A percentile compares a stretch with the other conserved stretches of the same genome.
These are phyloP conservation scores for Carnegiea gigantea DNA, from an alignment of 179 eudicot species.

Conservation along the genomic window DNA sequence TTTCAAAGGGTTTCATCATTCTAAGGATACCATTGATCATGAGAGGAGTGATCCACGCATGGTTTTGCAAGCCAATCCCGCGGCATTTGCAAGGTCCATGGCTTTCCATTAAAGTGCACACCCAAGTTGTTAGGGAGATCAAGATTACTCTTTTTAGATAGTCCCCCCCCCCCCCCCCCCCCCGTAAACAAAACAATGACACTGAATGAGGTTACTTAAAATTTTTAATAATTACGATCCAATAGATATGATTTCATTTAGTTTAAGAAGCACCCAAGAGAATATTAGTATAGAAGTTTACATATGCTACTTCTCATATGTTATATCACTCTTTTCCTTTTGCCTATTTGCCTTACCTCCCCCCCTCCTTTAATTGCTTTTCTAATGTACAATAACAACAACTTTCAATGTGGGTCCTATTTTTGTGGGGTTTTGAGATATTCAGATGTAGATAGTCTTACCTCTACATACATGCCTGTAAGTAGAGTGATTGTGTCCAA, in stretches of 20 bases:
- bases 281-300: background rate
- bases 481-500: too few relatives aligned
- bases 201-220: background rate
- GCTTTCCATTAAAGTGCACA: conserved; percentile 49
- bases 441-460: too few relatives aligned
- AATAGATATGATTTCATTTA: background rate
- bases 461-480: too few relatives aligned
- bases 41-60: conserved; percentile 3
- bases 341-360: too few relatives aligned
- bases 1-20: conserved; percentile 41
- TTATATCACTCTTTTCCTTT: too few relatives aligned
- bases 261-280: background rate
- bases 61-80: conserved; percentile 61
- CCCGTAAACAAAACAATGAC: background rate
- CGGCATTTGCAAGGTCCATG: conserved; percentile 61
- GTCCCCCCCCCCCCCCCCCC: too few relatives aligned
- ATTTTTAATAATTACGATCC: background rate
- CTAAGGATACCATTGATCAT: conserved; percentile 18
- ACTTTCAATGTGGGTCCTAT: background rate
- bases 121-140: conserved; percentile 1
- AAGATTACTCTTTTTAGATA: too few relatives aligned
- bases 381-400: too few relatives aligned
- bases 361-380: background rate
- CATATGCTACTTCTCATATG: background rate
- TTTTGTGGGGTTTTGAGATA: too few relatives aligned